Evolutionary conservation across 2,329 filamentous ascomycete genomes (phyloP), one percentile per base, ranked within the genome.

Genomic region (Ramularia collo-cygni): DNA sequence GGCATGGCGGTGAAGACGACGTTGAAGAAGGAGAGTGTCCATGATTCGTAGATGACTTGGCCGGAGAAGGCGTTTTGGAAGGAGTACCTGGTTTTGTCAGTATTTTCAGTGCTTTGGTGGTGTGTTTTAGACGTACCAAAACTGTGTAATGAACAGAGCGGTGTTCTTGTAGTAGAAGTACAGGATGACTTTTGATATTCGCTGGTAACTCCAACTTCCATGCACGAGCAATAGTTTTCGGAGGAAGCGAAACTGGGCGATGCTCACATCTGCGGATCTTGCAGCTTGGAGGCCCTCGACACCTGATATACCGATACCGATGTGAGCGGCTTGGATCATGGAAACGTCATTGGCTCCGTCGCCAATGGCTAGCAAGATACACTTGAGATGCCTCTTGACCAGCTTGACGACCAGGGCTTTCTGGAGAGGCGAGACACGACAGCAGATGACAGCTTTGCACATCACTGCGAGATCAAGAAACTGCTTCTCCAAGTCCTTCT

Each of bases 161-260:
- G 96, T 95, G 67, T 98, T 98, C 74, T 98, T 98, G 74, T 98
- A 98, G 64, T 96, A 98, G 5, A 92, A 96, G 67, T 95, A 98
- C 47, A 98, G 66, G 56, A 98, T 96, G 43, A 94, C 88, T 68
- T 94, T 95, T 74, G 85, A 90, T 61, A 98, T 83, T 43, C 92
- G 84, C 62, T 95, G 90, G 61, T 98, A 98, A 61, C 87, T 94
- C 92, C 92, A 98, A 4, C 89, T 83, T 16, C 92, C 92, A 59
- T 98, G 92, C 8, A 98, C 92, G 17, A 98, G 76, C 18, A 96
- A 75, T 39, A 98, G 72, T 67, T 98, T 98, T 52, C 88, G 84
- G 35, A 98, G 76, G 65, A 83, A 98, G 41, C 90, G 81, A 72
- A 98, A 98, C 63, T 98, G 92, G 1, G 79, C 92, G 60, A 98